Conservation (phyloP, 2,329 filamentous ascomycete genomes). For the Botryotinia globosa region DNA sequence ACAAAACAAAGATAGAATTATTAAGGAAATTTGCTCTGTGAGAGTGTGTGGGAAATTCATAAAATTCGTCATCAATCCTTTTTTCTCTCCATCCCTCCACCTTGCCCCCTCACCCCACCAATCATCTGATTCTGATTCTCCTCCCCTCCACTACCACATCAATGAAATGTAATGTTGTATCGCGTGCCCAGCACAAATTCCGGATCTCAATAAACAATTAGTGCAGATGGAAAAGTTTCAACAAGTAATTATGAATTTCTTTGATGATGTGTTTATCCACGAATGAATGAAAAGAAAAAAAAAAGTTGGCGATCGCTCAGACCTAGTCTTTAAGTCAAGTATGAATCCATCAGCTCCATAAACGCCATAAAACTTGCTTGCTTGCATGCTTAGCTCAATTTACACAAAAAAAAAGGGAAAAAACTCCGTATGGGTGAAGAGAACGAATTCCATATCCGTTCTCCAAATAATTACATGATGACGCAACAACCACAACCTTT, state of each 20-base stretch:
- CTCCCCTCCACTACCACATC: not conserved
- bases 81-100: not conserved
- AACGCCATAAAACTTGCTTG: slow-evolving; percentile 13
- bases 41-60: slow-evolving; percentile 9
- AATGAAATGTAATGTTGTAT: slow-evolving; percentile 4
- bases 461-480: slow-evolving; percentile 44
- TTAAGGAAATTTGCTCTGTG: slow-evolving; percentile 5
- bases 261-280: slow-evolving; percentile 2
- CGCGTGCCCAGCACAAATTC: slow-evolving; percentile 5
- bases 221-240: slow-evolving; percentile 6
- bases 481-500: slow-evolving; percentile 50
- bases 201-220: slow-evolving; percentile 10
- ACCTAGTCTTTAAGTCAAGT: slow-evolving; percentile 14
- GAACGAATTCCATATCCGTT: slow-evolving; percentile 2
- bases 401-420: slow-evolving; percentile 10
- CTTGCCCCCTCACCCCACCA: not conserved
- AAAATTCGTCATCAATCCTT: slow-evolving; percentile 17
- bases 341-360: slow-evolving; percentile 8
- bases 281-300: not conserved
- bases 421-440: slow-evolving; percentile 4
- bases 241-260: slow-evolving; percentile 15
- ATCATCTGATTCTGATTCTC: not conserved
- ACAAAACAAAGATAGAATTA: not conserved
- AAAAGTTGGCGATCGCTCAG: slow-evolving; percentile 12
- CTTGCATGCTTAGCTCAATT: slow-evolving; percentile 11